phyloP scores from a whole-genome alignment of 345 rosid species.

The Hibiscus mutabilis region DNA sequence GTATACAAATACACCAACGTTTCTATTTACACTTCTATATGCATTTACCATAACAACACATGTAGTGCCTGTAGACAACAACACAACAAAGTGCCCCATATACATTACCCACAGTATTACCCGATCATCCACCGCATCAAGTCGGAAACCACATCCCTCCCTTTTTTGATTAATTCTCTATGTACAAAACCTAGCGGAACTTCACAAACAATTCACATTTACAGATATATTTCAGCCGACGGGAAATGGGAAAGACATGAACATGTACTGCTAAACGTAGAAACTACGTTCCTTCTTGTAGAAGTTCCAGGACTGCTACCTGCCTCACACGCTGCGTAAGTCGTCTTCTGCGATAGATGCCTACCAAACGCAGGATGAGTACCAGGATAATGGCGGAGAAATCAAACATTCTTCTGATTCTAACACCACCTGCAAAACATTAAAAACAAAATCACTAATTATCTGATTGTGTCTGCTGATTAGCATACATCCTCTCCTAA shows the following conservation, averaged over 20 bases:
- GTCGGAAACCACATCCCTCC: neutral
- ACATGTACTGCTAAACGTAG: neutral
- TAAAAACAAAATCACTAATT: neutral
- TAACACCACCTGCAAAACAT: conserved; percentile 42
- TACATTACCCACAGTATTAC: neutral
- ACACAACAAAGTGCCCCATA: no score
- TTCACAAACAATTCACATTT: neutral
- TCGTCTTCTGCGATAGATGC: conserved; percentile 41
- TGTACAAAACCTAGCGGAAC: neutral
- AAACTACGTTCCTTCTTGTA: conserved; percentile 22
- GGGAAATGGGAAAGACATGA: neutral
- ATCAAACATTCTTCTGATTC: conserved; percentile 52
- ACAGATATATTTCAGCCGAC: neutral
- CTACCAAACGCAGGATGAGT: conserved; percentile 50
- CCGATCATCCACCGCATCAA: neutral
- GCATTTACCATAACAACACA: no score
- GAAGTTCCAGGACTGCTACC: conserved; percentile 35
- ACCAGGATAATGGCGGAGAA: conserved; percentile 43
- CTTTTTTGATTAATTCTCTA: neutral
- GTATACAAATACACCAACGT: neutral
- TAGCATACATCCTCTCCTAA: neutral
- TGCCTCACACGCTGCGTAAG: conserved; percentile 51
- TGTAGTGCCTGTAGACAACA: no score
- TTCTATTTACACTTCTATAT: no score
- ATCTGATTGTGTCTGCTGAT: neutral